Conservation (phyloP, 352 stramenopile species). For the Thalassiosira pacifica region DNA sequence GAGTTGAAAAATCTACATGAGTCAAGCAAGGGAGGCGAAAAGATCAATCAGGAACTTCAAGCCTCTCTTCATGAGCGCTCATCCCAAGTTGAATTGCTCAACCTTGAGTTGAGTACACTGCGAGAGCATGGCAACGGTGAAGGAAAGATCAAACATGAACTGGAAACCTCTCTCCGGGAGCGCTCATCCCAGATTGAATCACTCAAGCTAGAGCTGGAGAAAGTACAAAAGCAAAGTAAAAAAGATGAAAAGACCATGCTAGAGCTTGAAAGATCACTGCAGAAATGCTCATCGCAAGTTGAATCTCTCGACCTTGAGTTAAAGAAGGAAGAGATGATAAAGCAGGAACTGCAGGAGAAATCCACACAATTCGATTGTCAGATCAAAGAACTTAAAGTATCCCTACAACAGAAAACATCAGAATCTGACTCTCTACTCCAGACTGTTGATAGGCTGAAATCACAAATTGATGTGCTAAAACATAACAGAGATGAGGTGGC, state of each 20-base stretch:
- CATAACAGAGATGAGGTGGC: not conserved
- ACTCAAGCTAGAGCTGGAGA: conserved; percentile 1
- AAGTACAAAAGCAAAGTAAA: not conserved
- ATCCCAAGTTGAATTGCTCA: not conserved
- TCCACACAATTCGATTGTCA: not conserved
- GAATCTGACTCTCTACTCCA: conserved; percentile 11
- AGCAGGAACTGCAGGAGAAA: conserved; percentile 1
- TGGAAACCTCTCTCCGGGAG: conserved; percentile 4
- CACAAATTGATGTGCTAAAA: conserved; percentile 20
- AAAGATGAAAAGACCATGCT: not conserved
- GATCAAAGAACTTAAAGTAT: conserved; percentile 1
- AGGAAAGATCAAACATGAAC: not conserved
- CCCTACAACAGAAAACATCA: conserved; percentile 2
- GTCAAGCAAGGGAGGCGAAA: too few species aligned
- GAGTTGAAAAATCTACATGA: too few species aligned
- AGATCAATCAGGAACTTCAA: too few species aligned
- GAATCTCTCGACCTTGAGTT: conserved; percentile 8
- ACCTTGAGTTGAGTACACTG: not conserved
- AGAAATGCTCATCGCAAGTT: not conserved
- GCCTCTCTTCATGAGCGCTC: not conserved
- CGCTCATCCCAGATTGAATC: conserved; percentile 11
- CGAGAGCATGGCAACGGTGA: not conserved
- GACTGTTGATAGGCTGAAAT: conserved; percentile 8
- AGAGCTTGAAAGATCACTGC: not conserved
- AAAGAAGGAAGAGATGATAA: not conserved